Percentiles rank a stretch among this genome's conserved stretches.
These are phyloP conservation scores for Microsporum audouinii DNA, from an alignment of 2,329 filamentous ascomycete species.

Conservation along the genomic window DNA sequence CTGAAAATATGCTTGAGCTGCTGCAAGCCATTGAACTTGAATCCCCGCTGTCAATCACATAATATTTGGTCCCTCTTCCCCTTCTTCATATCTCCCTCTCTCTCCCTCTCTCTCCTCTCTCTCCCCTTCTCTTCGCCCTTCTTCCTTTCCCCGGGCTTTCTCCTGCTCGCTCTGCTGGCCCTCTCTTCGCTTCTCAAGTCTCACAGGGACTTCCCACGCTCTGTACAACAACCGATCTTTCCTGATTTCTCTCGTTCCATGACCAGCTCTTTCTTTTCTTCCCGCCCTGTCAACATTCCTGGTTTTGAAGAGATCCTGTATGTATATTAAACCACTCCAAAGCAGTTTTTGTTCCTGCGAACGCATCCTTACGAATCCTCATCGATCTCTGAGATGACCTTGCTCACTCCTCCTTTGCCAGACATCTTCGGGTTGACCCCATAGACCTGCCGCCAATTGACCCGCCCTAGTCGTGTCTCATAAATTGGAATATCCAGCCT, in stretches of 20 bases:
- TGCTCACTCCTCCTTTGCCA: neutral
- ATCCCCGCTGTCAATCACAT: slow-evolving; percentile 8
- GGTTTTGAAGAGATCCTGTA: neutral
- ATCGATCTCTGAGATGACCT: neutral
- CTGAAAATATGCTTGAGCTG: neutral
- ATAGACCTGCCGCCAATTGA: neutral
- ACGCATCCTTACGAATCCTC: neutral
- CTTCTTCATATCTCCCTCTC: neutral
- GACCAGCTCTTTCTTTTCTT: neutral
- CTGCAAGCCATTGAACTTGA: slow-evolving; percentile 5
- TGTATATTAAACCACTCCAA: neutral
- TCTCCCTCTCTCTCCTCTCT: slow-evolving; percentile 14
- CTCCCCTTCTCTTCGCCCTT: slow-evolving; percentile 16
- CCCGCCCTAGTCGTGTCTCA: neutral
- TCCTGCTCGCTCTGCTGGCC: slow-evolving; percentile 8
- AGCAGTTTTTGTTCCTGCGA: neutral
- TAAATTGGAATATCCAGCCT: neutral
- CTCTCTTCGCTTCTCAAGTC: slow-evolving; percentile 14
- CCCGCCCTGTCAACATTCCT: neutral
- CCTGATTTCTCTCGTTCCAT: slow-evolving; percentile 12
- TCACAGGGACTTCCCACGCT: slow-evolving; percentile 2
- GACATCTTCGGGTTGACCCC: neutral
- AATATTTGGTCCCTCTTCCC: slow-evolving; percentile 5
- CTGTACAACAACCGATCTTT: slow-evolving; percentile 24
- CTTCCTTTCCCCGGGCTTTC: slow-evolving; percentile 13